These are phyloP conservation scores for Russula vinacea DNA, from an alignment of 768 basidiomycete genomes.

Conservation along the genomic window DNA sequence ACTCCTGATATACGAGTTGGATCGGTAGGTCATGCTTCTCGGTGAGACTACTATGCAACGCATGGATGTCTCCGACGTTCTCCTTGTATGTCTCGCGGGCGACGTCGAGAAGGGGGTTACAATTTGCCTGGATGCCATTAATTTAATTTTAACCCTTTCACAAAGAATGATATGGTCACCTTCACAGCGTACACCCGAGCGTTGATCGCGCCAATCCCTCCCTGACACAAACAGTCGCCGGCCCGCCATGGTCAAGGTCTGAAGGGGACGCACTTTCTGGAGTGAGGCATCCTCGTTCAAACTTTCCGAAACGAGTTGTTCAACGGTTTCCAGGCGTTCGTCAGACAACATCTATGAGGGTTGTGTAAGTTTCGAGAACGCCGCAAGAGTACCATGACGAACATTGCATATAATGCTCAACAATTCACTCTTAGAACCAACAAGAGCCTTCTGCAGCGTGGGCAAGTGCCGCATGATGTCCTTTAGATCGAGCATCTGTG, in stretches of 20 bases:
- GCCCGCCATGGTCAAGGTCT: not conserved
- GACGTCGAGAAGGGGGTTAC: conserved; percentile 84
- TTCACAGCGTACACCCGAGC: conserved; percentile 88
- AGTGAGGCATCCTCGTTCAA: conserved; percentile 70
- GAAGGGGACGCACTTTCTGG: conserved; percentile 48
- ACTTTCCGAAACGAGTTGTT: conserved; percentile 52
- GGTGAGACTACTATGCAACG: conserved; percentile 55
- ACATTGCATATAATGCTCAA: conserved; percentile 63
- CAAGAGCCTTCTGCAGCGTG: conserved; percentile 57
- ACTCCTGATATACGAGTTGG: conserved; percentile 65
- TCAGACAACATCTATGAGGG: conserved; percentile 66
- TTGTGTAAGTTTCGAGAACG: not conserved
- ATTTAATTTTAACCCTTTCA: not conserved
- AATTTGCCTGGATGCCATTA: conserved; percentile 53
- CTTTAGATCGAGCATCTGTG: conserved; percentile 77
- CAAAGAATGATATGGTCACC: conserved; percentile 35
- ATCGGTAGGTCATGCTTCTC: conserved; percentile 65
- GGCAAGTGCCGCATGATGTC: conserved; percentile 68
- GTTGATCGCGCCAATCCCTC: conserved; percentile 70
- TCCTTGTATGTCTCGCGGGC: conserved; percentile 94
- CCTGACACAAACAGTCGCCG: conserved; percentile 41
- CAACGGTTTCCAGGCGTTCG: conserved; percentile 62
- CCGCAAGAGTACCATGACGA: conserved; percentile 21
- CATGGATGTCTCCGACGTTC: conserved; percentile 83
- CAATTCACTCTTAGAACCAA: conserved; percentile 55